Conservation (phyloP, 768 basidiomycete genomes). For the Psilocybe sp. region DNA sequence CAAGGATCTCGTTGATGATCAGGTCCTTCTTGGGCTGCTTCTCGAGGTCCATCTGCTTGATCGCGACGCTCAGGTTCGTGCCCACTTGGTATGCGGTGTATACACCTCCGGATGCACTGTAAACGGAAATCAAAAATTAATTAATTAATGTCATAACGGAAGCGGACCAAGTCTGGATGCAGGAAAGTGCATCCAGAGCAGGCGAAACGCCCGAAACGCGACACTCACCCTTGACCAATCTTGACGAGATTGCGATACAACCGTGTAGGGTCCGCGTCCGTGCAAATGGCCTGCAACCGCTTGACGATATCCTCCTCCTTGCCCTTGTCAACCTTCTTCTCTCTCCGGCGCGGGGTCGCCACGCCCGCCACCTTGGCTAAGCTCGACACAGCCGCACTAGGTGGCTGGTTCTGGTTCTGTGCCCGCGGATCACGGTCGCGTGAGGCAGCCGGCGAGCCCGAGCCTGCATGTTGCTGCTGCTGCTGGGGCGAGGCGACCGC, state of each 20-base stretch:
- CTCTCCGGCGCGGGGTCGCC: constrained; percentile 80
- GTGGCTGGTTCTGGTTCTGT: constrained; percentile 48
- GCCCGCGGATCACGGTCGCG: constrained; percentile 37
- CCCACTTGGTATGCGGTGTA: constrained; percentile 98
- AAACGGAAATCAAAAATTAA: constrained; percentile 1
- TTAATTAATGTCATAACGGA: constrained; percentile 5
- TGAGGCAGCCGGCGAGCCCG: constrained; percentile 19
- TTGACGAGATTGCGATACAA: constrained; percentile 91
- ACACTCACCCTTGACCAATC: constrained; percentile 92
- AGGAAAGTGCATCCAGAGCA: too few species aligned
- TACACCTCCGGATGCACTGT: constrained; percentile 92
- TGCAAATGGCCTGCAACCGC: constrained; percentile 90
- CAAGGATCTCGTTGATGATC: constrained; percentile 99
- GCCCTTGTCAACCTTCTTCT: constrained; percentile 83
- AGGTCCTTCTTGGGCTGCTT: constrained; percentile 99
- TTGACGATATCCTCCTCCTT: constrained; percentile 89
- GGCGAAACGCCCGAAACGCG: too few species aligned
- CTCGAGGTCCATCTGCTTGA: constrained; percentile 99
- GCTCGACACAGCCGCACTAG: constrained; percentile 61
- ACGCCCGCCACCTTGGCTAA: constrained; percentile 69
- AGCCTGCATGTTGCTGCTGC: constrained; percentile 8
- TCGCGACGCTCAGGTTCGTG: constrained; percentile 90
- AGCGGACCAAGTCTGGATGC: too few species aligned
- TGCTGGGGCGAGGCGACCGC: constrained; percentile 2
- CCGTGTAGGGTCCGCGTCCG: constrained; percentile 94